These are phyloP conservation scores for Orbilia javanica DNA, from an alignment of 2,329 filamentous ascomycete species.

Conservation along the genomic window DNA sequence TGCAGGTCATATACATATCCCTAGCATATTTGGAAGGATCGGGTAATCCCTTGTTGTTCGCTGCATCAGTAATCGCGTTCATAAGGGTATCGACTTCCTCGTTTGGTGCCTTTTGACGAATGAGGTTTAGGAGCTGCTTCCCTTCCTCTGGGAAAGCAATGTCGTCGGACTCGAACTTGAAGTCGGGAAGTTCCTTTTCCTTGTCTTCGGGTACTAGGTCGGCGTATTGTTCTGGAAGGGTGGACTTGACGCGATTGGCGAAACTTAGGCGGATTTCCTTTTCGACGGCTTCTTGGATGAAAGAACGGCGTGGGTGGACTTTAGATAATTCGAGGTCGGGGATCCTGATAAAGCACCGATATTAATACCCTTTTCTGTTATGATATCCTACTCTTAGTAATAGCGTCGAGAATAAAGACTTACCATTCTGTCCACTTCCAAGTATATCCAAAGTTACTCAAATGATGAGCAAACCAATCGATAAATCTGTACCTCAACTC, in stretches of 20 bases:
- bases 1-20: conserved; percentile 91
- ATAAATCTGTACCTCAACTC: conserved; percentile 89
- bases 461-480: conserved; percentile 97
- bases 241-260: conserved; percentile 94
- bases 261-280: conserved; percentile 98
- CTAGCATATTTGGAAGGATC: conserved; percentile 88
- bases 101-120: conserved; percentile 86
- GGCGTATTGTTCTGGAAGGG: conserved; percentile 85
- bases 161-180: conserved; percentile 87
- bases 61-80: conserved; percentile 72
- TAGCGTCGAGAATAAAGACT: conserved; percentile 61
- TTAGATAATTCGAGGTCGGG: conserved; percentile 83
- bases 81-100: conserved; percentile 88
- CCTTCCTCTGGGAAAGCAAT: conserved; percentile 87
- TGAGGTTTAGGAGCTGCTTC: conserved; percentile 80
- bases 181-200: conserved; percentile 94
- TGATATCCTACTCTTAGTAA: no score
- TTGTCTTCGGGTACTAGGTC: conserved; percentile 84
- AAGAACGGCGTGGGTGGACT: conserved; percentile 89
- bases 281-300: conserved; percentile 89
- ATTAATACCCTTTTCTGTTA: background rate
- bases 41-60: conserved; percentile 68
- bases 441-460: conserved; percentile 98
- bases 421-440: conserved; percentile 99
- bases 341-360: conserved; percentile 68